A percentile compares a stretch with the other conserved stretches of the same genome.
Conservation (phyloP, 768 basidiomycete genomes). For the Suillus subaureus region DNA sequence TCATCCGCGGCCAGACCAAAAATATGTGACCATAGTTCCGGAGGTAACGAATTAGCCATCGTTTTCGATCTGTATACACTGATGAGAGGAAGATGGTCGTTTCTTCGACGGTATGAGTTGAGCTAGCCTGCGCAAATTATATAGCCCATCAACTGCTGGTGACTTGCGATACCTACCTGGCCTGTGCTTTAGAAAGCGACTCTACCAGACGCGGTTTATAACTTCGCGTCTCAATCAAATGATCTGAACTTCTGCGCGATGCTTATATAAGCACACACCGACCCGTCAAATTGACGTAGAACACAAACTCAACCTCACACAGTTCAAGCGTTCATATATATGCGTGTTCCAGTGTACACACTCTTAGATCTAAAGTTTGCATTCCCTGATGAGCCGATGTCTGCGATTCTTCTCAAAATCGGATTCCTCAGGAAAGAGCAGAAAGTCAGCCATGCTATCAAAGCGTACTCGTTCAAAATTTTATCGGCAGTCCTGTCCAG, state of each 20-base stretch:
- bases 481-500: not conserved
- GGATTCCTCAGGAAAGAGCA: not conserved
- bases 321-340: not conserved
- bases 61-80: not conserved
- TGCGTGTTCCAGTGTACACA: not conserved
- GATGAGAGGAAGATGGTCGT: not conserved
- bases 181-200: not conserved
- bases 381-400: not conserved
- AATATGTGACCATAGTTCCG: conserved; percentile 70
- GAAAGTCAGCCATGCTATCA: not conserved
- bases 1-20: conserved; percentile 75
- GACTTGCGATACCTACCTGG: not conserved
- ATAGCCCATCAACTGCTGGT: not conserved
- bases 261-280: not conserved
- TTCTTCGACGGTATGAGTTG: not conserved
- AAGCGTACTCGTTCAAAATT: not conserved
- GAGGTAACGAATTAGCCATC: conserved; percentile 51
- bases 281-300: no score
- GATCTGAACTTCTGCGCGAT: not conserved
- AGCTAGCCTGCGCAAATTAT: not conserved
- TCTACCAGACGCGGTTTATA: not conserved
- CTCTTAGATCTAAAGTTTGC: not conserved
- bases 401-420: not conserved
- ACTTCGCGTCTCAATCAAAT: not conserved
- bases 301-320: no score